A percentile compares a stretch with the other conserved stretches of the same genome.
Evolutionary conservation across 164 flowering plant genomes (phyloP).

Genomic region (Saururus chinensis): DNA sequence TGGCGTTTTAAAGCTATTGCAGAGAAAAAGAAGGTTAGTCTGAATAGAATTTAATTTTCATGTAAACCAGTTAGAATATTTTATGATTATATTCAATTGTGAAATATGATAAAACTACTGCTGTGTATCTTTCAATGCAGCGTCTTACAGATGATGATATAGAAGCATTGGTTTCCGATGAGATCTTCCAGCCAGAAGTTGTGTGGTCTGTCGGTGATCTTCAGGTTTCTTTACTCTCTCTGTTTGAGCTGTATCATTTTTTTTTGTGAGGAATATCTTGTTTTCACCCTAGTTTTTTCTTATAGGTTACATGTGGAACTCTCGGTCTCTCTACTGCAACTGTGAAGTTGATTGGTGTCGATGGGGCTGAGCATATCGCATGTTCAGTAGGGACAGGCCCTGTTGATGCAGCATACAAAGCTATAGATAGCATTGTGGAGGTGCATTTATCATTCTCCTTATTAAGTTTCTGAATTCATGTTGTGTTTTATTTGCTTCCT

Average conservation of each 20-base stretch:
- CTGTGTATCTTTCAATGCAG: conserved; percentile 21
- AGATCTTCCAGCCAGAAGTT: conserved; percentile 77
- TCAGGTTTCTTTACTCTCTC: conserved; percentile 38
- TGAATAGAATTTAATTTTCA: neutral
- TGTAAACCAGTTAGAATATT: neutral
- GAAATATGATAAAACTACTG: neutral
- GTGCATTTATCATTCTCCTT: conserved; percentile 17
- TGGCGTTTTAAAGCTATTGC: conserved; percentile 93
- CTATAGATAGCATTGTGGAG: conserved; percentile 81
- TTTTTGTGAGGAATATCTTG: neutral
- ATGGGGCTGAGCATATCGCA: conserved; percentile 67
- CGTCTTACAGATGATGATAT: conserved; percentile 77
- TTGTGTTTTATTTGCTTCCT: too few species aligned
- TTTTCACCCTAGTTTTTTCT: neutral
- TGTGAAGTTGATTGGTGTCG: conserved; percentile 51
- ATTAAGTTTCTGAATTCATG: too few species aligned
- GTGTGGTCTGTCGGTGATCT: conserved; percentile 77
- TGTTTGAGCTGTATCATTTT: neutral
- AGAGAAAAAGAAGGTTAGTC: conserved; percentile 82
- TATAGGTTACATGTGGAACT: conserved; percentile 86
- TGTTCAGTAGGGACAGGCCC: conserved; percentile 95
- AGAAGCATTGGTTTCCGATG: conserved; percentile 83
- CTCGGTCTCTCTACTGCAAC: conserved; percentile 96
- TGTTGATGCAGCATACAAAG: conserved; percentile 93
- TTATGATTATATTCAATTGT: neutral